A percentile compares a stretch with the other conserved stretches of the same genome.
phyloP scores from a whole-genome alignment of 805 yeast species.

The Candida anglica region DNA sequence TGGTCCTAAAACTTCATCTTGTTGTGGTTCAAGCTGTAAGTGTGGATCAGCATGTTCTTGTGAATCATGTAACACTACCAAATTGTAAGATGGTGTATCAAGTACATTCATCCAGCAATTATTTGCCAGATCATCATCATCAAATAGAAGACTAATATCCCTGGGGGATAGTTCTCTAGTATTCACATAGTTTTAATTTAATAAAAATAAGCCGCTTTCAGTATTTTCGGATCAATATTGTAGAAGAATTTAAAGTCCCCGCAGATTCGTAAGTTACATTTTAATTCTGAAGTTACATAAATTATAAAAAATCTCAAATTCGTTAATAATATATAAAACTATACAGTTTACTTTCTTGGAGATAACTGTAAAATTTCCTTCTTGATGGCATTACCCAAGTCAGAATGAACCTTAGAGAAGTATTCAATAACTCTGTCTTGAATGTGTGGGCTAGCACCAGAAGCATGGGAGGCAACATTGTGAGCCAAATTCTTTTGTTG shows the following conservation, averaged over 20 bases:
- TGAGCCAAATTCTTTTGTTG: conserved; percentile 83
- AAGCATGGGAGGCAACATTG: conserved; percentile 75
- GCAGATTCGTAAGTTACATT: too few species aligned
- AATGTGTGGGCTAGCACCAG: conserved; percentile 65
- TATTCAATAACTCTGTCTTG: conserved; percentile 76
- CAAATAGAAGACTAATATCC: too few species aligned
- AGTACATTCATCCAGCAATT: too few species aligned
- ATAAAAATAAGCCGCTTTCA: too few species aligned
- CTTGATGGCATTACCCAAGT: conserved; percentile 64
- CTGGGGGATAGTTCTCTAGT: too few species aligned
- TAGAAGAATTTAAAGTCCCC: too few species aligned
- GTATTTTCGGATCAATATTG: too few species aligned
- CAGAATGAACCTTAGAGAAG: conserved; percentile 69
- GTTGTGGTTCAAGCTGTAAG: conserved; percentile 37
- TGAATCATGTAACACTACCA: conserved; percentile 40
- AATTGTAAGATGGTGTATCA: conserved; percentile 26
- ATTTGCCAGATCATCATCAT: too few species aligned
- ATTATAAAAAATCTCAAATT: background rate
- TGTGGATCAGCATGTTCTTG: conserved; percentile 40
- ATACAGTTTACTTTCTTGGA: conserved; percentile 38
- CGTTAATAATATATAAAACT: background rate
- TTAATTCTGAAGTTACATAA: background rate
- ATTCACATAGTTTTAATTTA: background rate
- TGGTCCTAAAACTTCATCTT: conserved; percentile 12
- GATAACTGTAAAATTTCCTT: conserved; percentile 53